Conservation (phyloP, 306 rosid genomes). For the Fagus crenata region DNA sequence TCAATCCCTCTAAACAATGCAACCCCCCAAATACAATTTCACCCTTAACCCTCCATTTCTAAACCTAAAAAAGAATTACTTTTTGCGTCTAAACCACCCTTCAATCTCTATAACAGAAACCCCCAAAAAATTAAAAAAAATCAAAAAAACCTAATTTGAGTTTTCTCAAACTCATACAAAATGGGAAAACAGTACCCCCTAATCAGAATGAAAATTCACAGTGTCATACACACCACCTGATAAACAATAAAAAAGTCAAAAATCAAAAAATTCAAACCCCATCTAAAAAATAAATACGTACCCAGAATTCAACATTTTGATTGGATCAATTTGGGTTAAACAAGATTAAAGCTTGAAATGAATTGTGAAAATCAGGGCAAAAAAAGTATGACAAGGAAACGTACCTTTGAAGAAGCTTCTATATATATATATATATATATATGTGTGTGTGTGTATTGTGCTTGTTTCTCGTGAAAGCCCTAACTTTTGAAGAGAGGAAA, state of each 20-base stretch:
- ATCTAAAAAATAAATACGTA: not conserved
- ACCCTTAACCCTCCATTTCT: constrained; percentile 39
- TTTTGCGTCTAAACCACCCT: constrained; percentile 43
- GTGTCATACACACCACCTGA: constrained; percentile 56
- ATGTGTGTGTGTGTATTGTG: not conserved
- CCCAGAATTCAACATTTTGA: constrained; percentile 13
- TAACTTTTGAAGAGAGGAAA: constrained; percentile 25
- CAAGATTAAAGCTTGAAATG: constrained; percentile 32
- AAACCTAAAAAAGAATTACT: constrained; percentile 30
- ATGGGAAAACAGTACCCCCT: constrained; percentile 27
- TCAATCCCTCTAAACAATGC: constrained; percentile 34
- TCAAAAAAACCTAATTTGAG: constrained; percentile 46
- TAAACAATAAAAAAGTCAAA: constrained; percentile 31
- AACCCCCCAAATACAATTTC: constrained; percentile 23
- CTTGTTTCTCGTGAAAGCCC: constrained; percentile 23
- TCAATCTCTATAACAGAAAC: constrained; percentile 49
- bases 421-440: not conserved
- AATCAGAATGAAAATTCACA: constrained; percentile 51
- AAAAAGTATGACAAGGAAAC: constrained; percentile 17
- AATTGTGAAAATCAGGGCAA: constrained; percentile 28
- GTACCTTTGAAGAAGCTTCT: constrained; percentile 53
- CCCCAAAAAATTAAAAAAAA: constrained; percentile 44
- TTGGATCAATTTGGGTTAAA: constrained; percentile 34
- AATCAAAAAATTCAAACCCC: constrained; percentile 29
- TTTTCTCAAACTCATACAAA: constrained; percentile 23